Evolutionary conservation across 352 stramenopile genomes (phyloP), one percentile per base, ranked within the genome.

Genomic region (Phytophthora cactorum): DNA sequence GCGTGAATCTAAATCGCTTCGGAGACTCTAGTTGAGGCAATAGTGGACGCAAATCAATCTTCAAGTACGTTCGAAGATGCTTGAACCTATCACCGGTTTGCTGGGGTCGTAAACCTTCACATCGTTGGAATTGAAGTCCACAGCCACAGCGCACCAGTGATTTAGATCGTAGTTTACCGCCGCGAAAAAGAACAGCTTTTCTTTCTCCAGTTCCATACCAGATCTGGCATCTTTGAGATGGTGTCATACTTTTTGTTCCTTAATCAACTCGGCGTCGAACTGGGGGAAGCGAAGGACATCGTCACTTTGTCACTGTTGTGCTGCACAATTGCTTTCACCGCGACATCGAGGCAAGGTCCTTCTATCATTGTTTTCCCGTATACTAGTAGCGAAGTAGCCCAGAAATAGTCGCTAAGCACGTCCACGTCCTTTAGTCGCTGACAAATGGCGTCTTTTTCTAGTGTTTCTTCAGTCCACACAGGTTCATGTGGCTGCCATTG

Each of bases 131-230:
- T n/a, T 38, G 14, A 39, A 53, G 7, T 39, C 28, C 15, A 39
- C 28, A 6, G 27, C 39, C 17, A 60, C 39, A 41, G 32, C 51
- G 34, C 60, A 68, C 52, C 60, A 62, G 28, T 68, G 44, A 11
- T 68, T 57, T 11, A 61, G 28, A 15, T 55, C 44, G 5, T 47
- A 57, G n/a, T 52, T 51, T 12, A 57, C 17, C 22, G 51, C n/a
- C 15, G 38, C 32, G 17, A 61, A 59, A 44, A 61, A 22, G 0
- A 22, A 62, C 4, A 62, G 47, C 17, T 10, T 54, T 9, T 63
- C 31, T 1, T 22, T 55, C 14, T 49, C 15, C 5, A 52, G 28
- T 9, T 52, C 29, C 56, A 57, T 39, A 12, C 1, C 11, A 5
- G 12, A 17, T 9, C 8, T 15, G 22, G 36, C 17, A 5, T 44